Percentiles rank a stretch among this genome's conserved stretches.
These are phyloP conservation scores for Daedalea quercina DNA, from an alignment of 768 basidiomycete species.

Conservation along the genomic window DNA sequence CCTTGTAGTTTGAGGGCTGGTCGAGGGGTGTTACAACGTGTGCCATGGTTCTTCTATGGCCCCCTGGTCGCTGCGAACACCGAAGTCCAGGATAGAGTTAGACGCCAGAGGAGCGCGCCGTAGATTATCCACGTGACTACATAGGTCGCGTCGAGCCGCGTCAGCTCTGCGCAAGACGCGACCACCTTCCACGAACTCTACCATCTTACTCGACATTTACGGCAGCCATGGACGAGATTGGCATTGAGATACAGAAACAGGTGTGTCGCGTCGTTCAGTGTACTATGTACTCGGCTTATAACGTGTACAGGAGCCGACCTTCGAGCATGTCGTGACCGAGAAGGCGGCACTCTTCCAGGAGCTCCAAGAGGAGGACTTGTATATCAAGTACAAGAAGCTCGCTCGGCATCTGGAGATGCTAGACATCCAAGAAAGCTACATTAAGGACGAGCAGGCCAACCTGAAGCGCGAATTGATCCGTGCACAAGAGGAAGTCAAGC, in stretches of 20 bases:
- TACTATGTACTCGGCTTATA: neutral
- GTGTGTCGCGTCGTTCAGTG: constrained; percentile 38
- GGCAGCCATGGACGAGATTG: constrained; percentile 77
- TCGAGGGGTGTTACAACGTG: constrained; percentile 82
- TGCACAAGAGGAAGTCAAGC: constrained; percentile 98
- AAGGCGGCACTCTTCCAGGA: constrained; percentile 84
- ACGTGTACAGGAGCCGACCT: constrained; percentile 71
- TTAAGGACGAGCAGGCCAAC: constrained; percentile 98
- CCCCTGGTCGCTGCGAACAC: neutral
- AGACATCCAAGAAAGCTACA: constrained; percentile 91
- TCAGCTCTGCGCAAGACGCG: constrained; percentile 20
- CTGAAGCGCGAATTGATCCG: constrained; percentile 97
- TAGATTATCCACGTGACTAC: neutral
- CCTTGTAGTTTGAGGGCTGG: constrained; percentile 95
- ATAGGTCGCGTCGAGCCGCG: constrained; percentile 27
- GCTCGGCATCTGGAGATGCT: constrained; percentile 93
- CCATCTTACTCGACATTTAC: constrained; percentile 5
- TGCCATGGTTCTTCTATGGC: constrained; percentile 44
- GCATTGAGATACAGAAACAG: constrained; percentile 77
- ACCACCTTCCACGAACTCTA: constrained; percentile 3
- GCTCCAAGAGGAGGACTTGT: constrained; percentile 86
- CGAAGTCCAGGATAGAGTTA: neutral
- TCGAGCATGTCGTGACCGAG: constrained; percentile 82
- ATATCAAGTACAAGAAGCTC: constrained; percentile 96
- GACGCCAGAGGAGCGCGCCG: neutral